Conservation (phyloP, 306 rosid genomes). For the Citrullus amarus region DNA sequence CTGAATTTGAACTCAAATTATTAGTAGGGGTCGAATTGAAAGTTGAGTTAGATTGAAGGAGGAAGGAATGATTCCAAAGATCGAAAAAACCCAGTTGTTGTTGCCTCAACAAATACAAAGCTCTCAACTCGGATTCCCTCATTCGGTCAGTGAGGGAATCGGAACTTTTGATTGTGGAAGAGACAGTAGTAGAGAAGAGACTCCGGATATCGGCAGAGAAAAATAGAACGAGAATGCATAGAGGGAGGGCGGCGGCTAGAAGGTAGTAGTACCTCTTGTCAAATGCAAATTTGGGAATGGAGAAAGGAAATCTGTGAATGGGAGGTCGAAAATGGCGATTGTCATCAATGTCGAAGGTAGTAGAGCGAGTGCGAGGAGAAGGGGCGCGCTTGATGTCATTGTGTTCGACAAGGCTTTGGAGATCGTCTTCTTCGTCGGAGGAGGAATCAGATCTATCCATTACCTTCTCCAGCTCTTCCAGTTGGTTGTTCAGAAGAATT, state of each 20-base stretch:
- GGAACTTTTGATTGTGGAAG: slow-evolving; percentile 8
- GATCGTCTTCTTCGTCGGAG: slow-evolving; percentile 82
- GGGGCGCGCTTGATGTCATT: slow-evolving; percentile 36
- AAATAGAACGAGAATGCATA: slow-evolving; percentile 30
- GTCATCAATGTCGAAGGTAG: slow-evolving; percentile 44
- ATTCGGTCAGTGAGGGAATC: slow-evolving; percentile 35
- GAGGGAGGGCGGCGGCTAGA: slow-evolving; percentile 27
- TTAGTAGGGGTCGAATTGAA: slow-evolving; percentile 9
- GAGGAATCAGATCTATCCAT: slow-evolving; percentile 45
- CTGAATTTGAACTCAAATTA: slow-evolving; percentile 16
- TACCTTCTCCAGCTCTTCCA: not conserved
- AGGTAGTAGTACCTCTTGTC: slow-evolving; percentile 33
- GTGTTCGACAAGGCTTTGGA: slow-evolving; percentile 49
- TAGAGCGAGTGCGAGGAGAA: slow-evolving; percentile 14
- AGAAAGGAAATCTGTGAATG: slow-evolving; percentile 16
- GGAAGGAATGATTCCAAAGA: slow-evolving; percentile 38
- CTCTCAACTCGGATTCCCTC: slow-evolving; percentile 74
- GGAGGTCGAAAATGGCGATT: slow-evolving; percentile 3
- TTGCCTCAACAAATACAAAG: slow-evolving; percentile 53
- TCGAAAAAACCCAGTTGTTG: slow-evolving; percentile 48
- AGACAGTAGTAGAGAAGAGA: slow-evolving; percentile 30
- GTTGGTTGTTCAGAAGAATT: not conserved
- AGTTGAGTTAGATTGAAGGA: slow-evolving; percentile 14
- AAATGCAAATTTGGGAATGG: slow-evolving; percentile 20
- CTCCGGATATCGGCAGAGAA: slow-evolving; percentile 32